Conservation (phyloP, 2,329 filamentous ascomycete species). For the Pyrenochaeta sp. region DNA sequence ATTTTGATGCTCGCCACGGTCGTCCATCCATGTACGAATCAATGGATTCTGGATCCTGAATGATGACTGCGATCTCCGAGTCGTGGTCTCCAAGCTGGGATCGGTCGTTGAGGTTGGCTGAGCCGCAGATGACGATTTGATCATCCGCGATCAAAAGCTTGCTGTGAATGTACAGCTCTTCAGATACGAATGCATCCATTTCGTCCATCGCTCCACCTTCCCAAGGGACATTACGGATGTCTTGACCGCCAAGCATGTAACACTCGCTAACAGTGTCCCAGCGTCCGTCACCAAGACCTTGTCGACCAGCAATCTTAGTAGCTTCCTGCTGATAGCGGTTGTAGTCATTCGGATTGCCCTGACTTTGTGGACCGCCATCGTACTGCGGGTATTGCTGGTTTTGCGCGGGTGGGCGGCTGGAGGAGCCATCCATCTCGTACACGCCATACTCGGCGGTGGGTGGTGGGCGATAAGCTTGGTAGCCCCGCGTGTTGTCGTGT, state of each 20-base stretch:
- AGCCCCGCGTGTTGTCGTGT: conserved; percentile 52
- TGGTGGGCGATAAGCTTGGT: conserved; percentile 45
- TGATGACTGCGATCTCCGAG: conserved; percentile 87
- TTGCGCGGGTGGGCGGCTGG: conserved; percentile 22
- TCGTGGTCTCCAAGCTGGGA: conserved; percentile 86
- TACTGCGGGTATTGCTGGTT: conserved; percentile 28
- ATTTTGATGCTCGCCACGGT: conserved; percentile 75
- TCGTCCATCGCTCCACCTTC: conserved; percentile 63
- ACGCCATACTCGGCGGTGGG: conserved; percentile 49
- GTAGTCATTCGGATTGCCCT: conserved; percentile 57
- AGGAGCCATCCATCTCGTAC: conserved; percentile 42
- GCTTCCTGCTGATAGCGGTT: conserved; percentile 77
- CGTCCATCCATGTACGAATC: conserved; percentile 77
- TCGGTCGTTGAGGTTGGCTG: conserved; percentile 72
- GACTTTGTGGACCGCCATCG: conserved; percentile 31
- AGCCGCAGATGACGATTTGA: conserved; percentile 81
- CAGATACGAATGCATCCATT: conserved; percentile 69
- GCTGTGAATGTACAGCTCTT: conserved; percentile 71
- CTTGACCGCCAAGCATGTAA: conserved; percentile 81
- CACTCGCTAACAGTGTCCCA: conserved; percentile 81
- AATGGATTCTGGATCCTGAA: conserved; percentile 78
- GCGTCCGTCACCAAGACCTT: conserved; percentile 59
- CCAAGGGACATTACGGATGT: conserved; percentile 72
- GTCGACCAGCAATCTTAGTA: conserved; percentile 59
- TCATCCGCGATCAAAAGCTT: conserved; percentile 86